Percentiles rank a stretch among this genome's conserved stretches.
phyloP scores from a whole-genome alignment of 805 yeast species.

The Wickerhamiella qilinensis region DNA sequence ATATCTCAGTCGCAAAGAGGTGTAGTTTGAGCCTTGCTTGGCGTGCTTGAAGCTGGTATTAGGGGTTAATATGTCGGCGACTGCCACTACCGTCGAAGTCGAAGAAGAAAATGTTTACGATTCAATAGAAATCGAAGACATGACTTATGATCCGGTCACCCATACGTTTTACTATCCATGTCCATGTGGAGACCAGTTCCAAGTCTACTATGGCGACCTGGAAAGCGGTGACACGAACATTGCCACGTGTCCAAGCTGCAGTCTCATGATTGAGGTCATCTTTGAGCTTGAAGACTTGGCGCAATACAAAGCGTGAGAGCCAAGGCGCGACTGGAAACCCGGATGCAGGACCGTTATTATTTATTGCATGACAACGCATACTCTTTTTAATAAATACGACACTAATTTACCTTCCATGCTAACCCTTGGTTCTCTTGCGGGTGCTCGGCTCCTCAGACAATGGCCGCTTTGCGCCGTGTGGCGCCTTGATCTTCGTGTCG shows the following conservation, averaged over 20 bases:
- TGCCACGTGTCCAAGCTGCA: slow-evolving; percentile 95
- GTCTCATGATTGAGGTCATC: slow-evolving; percentile 80
- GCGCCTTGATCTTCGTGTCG: slow-evolving; percentile 8
- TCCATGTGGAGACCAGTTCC: slow-evolving; percentile 95
- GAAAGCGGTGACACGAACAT: slow-evolving; percentile 71
- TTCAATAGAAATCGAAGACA: slow-evolving; percentile 93
- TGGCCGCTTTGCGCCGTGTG: slow-evolving; percentile 2
- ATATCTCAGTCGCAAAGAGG: too few species aligned
- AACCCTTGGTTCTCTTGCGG: slow-evolving; percentile 3
- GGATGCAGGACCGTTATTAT: neutral
- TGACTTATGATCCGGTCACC: slow-evolving; percentile 71
- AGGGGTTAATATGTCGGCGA: neutral
- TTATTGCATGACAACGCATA: too few species aligned
- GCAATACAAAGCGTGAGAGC: slow-evolving; percentile 6
- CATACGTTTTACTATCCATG: slow-evolving; percentile 87
- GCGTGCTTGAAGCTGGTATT: too few species aligned
- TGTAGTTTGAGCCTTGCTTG: too few species aligned
- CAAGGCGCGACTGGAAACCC: too few species aligned
- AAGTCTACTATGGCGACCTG: slow-evolving; percentile 69
- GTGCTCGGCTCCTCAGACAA: neutral
- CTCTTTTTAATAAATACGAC: neutral
- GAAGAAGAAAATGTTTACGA: slow-evolving; percentile 36
- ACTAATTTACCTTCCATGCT: neutral
- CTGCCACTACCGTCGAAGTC: neutral
- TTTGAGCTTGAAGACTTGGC: slow-evolving; percentile 41